These are phyloP conservation scores for Asterophora lycoperdoides DNA, from an alignment of 768 basidiomycete species.

Conservation along the genomic window DNA sequence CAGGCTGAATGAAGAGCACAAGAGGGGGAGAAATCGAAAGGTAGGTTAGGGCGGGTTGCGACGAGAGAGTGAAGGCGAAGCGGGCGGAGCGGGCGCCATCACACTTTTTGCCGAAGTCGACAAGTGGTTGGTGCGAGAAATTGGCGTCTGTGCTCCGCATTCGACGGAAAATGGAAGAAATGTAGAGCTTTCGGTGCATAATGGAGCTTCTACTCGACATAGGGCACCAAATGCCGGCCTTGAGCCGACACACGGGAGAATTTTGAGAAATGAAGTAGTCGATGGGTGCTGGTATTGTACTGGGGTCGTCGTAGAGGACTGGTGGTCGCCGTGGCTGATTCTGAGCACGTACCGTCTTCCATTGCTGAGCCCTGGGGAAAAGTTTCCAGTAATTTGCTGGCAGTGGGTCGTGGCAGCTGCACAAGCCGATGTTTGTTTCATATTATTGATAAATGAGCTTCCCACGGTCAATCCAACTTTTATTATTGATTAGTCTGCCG, in stretches of 20 bases:
- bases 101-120: slow-evolving; percentile 17
- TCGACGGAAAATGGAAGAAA: slow-evolving; percentile 14
- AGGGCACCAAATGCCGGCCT: slow-evolving; percentile 31
- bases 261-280: slow-evolving; percentile 18
- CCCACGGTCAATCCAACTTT: slow-evolving; percentile 6
- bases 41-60: slow-evolving; percentile 33
- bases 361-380: slow-evolving; percentile 28
- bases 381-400: slow-evolving; percentile 12
- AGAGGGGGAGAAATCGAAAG: slow-evolving; percentile 28
- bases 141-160: slow-evolving; percentile 9
- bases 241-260: slow-evolving; percentile 37
- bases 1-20: slow-evolving; percentile 61
- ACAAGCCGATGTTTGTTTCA: slow-evolving; percentile 3
- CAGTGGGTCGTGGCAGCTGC: slow-evolving; percentile 8
- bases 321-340: slow-evolving; percentile 69
- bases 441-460: slow-evolving; percentile 1
- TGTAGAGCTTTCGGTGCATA: slow-evolving; percentile 10
- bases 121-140: slow-evolving; percentile 18
- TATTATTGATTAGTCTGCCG: too few species aligned
- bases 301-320: slow-evolving; percentile 30
- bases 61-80: slow-evolving; percentile 18
- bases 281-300: slow-evolving; percentile 23
- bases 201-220: slow-evolving; percentile 9
- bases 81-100: slow-evolving; percentile 11
- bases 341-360: slow-evolving; percentile 80